A percentile compares a stretch with the other conserved stretches of the same genome.
Evolutionary conservation across 1,284 basidiomycete species (phyloP).

Genomic region (Ustilago sp.): DNA sequence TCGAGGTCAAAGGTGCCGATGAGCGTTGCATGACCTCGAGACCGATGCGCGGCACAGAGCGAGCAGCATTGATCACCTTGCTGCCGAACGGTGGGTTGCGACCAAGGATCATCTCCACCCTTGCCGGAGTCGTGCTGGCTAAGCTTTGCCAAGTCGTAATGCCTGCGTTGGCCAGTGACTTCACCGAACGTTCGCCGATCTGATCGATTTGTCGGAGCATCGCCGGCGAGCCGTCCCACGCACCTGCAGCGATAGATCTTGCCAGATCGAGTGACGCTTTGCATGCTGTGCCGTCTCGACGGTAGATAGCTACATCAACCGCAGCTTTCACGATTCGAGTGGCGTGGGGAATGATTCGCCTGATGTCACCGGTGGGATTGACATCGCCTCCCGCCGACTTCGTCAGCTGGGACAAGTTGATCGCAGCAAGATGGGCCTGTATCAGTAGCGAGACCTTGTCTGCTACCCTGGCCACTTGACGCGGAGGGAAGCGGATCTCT

Average conservation of each 20-base stretch:
- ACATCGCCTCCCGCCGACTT: constrained; percentile 30
- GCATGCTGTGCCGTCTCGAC: constrained; percentile 44
- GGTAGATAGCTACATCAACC: constrained; percentile 46
- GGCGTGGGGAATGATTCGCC: constrained; percentile 44
- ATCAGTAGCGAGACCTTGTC: constrained; percentile 62
- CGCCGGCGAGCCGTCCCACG: constrained; percentile 84
- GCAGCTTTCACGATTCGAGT: constrained; percentile 47
- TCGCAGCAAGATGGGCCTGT: constrained; percentile 50
- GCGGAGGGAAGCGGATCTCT: constrained; percentile 61
- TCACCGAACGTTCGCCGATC: constrained; percentile 80
- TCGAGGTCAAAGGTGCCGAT: constrained; percentile 4
- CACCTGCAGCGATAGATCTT: constrained; percentile 76
- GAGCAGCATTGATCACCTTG: constrained; percentile 42
- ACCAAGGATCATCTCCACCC: constrained; percentile 58
- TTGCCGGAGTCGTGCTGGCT: constrained; percentile 31
- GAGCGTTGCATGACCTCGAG: constrained; percentile 46
- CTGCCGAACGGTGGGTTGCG: constrained; percentile 56
- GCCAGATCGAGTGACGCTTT: constrained; percentile 54
- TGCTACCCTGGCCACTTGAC: constrained; percentile 36
- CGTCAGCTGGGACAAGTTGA: constrained; percentile 43
- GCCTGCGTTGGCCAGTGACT: constrained; percentile 50
- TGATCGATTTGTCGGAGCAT: constrained; percentile 81
- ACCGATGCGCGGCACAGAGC: constrained; percentile 43
- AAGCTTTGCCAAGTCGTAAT: constrained; percentile 39
- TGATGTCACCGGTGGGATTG: constrained; percentile 37